Percentiles rank a stretch among this genome's conserved stretches.
These are phyloP conservation scores for Lepidium didymum DNA, from an alignment of 345 rosid species.

Conservation along the genomic window DNA sequence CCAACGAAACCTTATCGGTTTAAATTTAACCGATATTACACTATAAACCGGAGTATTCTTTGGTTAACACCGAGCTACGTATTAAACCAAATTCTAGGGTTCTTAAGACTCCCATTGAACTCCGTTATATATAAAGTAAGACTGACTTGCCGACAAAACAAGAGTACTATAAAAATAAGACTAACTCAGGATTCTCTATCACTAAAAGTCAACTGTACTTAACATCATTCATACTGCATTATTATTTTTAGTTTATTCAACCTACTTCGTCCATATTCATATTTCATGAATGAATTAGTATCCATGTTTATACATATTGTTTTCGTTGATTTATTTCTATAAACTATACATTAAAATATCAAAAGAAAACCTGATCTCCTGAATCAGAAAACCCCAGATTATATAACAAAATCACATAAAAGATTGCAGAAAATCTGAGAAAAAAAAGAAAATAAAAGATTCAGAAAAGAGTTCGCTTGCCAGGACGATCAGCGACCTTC, in stretches of 20 bases:
- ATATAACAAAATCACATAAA: neutral
- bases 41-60: neutral
- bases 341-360: constrained; percentile 2
- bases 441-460: neutral
- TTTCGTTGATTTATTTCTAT: neutral
- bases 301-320: neutral
- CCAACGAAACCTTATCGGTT: neutral
- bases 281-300: neutral
- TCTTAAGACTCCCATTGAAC: neutral
- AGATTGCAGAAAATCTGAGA: neutral
- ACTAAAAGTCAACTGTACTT: neutral
- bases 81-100: neutral
- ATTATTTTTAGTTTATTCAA: neutral
- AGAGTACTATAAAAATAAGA: neutral
- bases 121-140: neutral
- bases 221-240: neutral
- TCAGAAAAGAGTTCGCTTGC: constrained; percentile 45
- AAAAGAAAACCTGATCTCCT: neutral
- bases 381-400: neutral
- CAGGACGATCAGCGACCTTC: constrained; percentile 73
- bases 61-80: neutral
- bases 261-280: neutral
- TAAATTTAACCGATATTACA: neutral
- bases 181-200: neutral
- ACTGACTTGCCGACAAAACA: neutral